Evolutionary conservation across 768 basidiomycete genomes (phyloP).

Genomic region (Lyophyllum decastes): DNA sequence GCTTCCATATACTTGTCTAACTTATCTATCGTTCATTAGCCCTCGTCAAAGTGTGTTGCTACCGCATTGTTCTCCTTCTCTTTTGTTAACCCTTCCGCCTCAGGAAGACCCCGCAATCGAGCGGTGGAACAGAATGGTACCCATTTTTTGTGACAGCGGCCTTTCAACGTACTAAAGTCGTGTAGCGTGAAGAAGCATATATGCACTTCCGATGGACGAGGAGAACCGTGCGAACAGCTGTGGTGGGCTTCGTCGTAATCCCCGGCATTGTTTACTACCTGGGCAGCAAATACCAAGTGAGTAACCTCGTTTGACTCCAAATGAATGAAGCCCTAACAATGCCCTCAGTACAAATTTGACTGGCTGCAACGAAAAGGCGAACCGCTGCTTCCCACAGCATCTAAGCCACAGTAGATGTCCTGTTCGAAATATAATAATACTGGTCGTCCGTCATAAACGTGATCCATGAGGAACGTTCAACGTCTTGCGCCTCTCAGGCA

Average conservation of each 20-base stretch:
- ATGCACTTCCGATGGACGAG: slow-evolving; percentile 81
- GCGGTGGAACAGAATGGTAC: slow-evolving; percentile 55
- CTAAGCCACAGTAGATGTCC: slow-evolving; percentile 15
- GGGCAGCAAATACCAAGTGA: slow-evolving; percentile 44
- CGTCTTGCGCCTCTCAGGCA: not conserved
- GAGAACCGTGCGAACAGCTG: slow-evolving; percentile 58
- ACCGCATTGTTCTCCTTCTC: not conserved
- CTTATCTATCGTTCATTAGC: slow-evolving; percentile 36
- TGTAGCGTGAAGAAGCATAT: slow-evolving; percentile 83
- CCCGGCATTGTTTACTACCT: slow-evolving; percentile 60
- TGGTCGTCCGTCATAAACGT: not conserved
- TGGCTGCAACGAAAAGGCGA: slow-evolving; percentile 54
- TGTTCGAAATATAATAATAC: slow-evolving; percentile 1
- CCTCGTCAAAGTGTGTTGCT: slow-evolving; percentile 52
- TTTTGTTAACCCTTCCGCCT: not conserved
- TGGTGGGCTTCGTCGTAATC: slow-evolving; percentile 65
- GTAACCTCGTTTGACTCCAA: slow-evolving; percentile 16
- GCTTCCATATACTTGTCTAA: slow-evolving; percentile 2
- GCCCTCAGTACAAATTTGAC: slow-evolving; percentile 42
- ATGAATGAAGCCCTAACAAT: slow-evolving; percentile 3
- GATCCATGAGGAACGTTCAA: not conserved
- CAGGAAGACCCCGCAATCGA: slow-evolving; percentile 62
- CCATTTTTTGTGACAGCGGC: slow-evolving; percentile 1
- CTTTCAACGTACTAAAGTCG: slow-evolving; percentile 6
- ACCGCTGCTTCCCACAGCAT: slow-evolving; percentile 24